Base-by-base conservation (phyloP, 495 filamentous ascomycete species). In the Talaromyces adpressus region DNA sequence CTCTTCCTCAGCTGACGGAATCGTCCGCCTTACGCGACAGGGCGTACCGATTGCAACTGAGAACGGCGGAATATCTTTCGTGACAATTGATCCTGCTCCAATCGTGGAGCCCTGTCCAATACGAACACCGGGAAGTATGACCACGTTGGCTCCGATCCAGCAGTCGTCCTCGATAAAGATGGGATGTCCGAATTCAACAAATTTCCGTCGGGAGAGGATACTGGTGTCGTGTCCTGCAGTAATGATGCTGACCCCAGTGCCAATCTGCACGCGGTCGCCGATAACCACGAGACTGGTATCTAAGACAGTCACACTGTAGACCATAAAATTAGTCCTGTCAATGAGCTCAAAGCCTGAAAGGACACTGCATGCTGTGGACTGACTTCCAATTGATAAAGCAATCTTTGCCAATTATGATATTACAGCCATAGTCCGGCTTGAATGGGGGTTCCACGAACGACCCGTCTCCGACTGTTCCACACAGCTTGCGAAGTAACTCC, bases 111-210 rank as follows among this genome's bases (percentile, higher is more conserved):
- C 79, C 64, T 79, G 68, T 0, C 79, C 79, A 30, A 81, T 77
- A 2, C 74, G 89, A 9, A 95, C 89, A 0, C 92, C 91, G 0
- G 90, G 84, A 11, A 89, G 71, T 9, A 96, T 80, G 16, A 83
- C 75, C 2, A 87, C 89, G 68, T 86, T 87, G 0, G 89, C 91
- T 0, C 91, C 90, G 45, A 96, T 77, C 91, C 92, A 96, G 69
- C 90, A 93, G 68, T 96, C 91, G 64, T 93, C 88, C 1, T 85
- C 91, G 53, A 96, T 85, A 9, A 73, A 79, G 53, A 96, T 89
- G 4, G 89, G 85, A 63, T 82, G 84, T 3, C 90, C 91, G 32
- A 80, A 73, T 71, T 96, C 91, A 0, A 91, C 87, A 0, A 89
- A 90, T 53, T 83, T 77, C 3, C 82, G 84, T 0, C 91, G 90